Base-by-base conservation (phyloP, 805 yeast species). In the Zygosaccharomyces rouxii region DNA sequence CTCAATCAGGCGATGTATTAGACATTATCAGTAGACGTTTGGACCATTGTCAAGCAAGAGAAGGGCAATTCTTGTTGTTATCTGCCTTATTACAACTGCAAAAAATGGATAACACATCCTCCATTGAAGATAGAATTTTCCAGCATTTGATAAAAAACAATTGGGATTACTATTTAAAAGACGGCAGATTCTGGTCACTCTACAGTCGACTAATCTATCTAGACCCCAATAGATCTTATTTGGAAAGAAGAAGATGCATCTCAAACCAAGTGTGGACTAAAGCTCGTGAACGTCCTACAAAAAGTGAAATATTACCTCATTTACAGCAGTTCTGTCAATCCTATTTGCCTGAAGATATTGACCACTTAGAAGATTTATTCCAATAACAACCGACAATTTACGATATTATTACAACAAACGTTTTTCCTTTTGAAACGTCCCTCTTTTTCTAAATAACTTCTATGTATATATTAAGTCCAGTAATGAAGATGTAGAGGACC, bases 271-370 rank as follows among this genome's bases (percentile, higher is more conserved):
- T 66, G 10, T 56, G 64, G 61, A 48, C 55, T 9, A 38, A 46
- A 37, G 57, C 62, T 4, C 37, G 42, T 31, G 55, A 59, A 3
- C 52, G 57, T 14, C 44, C 44, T 9, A 46, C 49, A 21, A 46
- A 45, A 3, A 25, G 23, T 2, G 33, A 37, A 19, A 21, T 38
- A 7, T 16, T 62, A 6, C 21, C 46, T 3, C 29, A 40, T 19
- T 38, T 51, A 29, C 48, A 43, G 16, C 29, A 46, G n/a, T 66
- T 66, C 31, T 56, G 63, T 37, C 50, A 55, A 14, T 44, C 54
- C 2, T 66, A 63, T 47, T 35, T 62, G 7, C 64, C 65, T 10
- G 69, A 64, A 38, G 69, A 66, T 44, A 38, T 58, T 3, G 64
- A 59, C 13, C 25, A 39, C 7, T 44, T 63, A 19, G 53, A 53